Base-by-base conservation (phyloP, 805 yeast genomes). In the Cyberlindnera sargentensis region DNA sequence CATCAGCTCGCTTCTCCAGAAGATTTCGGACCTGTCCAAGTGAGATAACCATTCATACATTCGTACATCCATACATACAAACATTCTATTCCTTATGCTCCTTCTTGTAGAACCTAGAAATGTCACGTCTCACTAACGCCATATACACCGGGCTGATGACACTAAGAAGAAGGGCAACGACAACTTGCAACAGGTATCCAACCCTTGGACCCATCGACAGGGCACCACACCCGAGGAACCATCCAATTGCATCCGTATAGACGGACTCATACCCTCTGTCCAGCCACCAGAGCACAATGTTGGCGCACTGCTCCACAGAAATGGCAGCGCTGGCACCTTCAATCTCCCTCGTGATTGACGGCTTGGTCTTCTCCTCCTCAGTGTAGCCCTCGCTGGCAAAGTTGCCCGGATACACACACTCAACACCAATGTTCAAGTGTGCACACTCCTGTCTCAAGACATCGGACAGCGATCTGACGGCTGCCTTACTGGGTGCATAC, bases 401-500 rank as follows among this genome's bases (percentile, higher is more conserved):
- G 58, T 88, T 89, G 0, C 99, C 99, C 0, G 98, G 95, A 55
- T 78, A 82, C 0, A 88, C 78, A 47, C 87, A 79, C 5, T 83
- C 75, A 0, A 93, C 84, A 27, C 82, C 65, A 49, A 82, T 79
- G 47, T 81, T 74, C 55, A 78, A 81, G 5, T 84, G 82, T 1
- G 71, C 56, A 36, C 84, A 70, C 60, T 93, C 99, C 52, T 90
- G 96, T 48, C 96, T 78, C 42, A 93, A 64, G 5, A 84, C 69
- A 39, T 84, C 84, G 0, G 89, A 81, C 10, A 93, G 66, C 0
- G 95, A 68, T 55, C 85, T 73, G 11, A 91, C 61, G 0, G 96
- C 95, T 0, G 87, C 82, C 60, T 93, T 93, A 51, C 80, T 63
- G 1, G 99, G 99, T 0, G 93, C 90, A 59, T 93, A 93, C 54